Evolutionary conservation across 805 yeast species (phyloP), one percentile per base, ranked within the genome.

Genomic region (Ogataea trehaloabstinens): DNA sequence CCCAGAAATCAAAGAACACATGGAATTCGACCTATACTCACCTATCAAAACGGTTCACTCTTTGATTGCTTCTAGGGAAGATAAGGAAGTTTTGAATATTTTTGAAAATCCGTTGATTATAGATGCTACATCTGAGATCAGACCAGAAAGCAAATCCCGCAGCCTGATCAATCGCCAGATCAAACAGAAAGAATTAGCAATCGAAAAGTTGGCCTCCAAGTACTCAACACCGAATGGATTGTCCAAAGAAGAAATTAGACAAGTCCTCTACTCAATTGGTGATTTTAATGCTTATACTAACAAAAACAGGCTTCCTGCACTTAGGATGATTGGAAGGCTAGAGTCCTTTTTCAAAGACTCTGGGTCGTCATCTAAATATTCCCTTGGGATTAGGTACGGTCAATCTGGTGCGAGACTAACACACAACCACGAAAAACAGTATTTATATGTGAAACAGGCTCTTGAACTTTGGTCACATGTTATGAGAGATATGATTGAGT

Each of bases 1-100:
- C 20, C 84, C 88, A 0, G 88, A 84, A 49, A 75, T 85, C 42
- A 75, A 73, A 47, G 77, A 74, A 12, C 79, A 78, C 36, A 74
- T 85, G 81, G 91, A 81, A 44, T 85, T 85, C 58, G 87, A 85
- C 58, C 63, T 85, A 2, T 82, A 79, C 62, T 79, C 75, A 52
- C 91, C 93, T 0, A 73, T 85, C 37, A 69, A 73, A 42, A 85
- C 91, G 0, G 83, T 85, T 1, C 55, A 71, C 31, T 46, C 67
- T 2, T 74, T 66, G 38, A 59, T 84, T 25, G 61, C 63, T 13
- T 63, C 73, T 2, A 65, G 61, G 25, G 63, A 64, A 4, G 63
- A 52, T 2, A 58, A 62, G 5, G 56, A 54, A 22, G 71, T 70
- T 0, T 35, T 69, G 29, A 53, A 57, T 1, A 46, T 85, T 32